Conservation (phyloP, 1,139 yeast species). For the Geotrichum bryndzae region DNA sequence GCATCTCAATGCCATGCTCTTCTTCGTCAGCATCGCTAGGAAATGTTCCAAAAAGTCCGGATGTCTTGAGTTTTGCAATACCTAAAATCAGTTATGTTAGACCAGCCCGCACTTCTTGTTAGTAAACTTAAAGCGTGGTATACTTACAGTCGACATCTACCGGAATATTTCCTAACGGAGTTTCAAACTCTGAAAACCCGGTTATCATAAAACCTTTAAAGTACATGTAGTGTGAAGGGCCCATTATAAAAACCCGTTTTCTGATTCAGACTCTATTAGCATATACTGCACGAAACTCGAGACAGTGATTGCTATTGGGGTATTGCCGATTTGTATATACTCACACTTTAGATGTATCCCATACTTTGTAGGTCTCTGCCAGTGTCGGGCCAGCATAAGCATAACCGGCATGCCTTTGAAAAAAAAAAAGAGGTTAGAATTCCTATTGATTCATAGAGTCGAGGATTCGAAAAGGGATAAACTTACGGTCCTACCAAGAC, state of each 20-base stretch:
- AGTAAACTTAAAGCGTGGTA: not conserved
- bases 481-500: constrained; percentile 49
- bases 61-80: constrained; percentile 31
- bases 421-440: not conserved
- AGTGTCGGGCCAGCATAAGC: constrained; percentile 71
- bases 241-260: constrained; percentile 68
- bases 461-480: not conserved
- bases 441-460: not conserved
- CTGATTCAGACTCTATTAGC: constrained; percentile 24
- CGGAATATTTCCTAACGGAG: constrained; percentile 73
- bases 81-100: not conserved
- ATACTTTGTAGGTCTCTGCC: constrained; percentile 67
- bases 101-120: not conserved
- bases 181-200: constrained; percentile 51
- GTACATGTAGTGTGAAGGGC: constrained; percentile 93
- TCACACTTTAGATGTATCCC: constrained; percentile 52
- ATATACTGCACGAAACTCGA: not conserved
- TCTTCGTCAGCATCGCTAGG: constrained; percentile 58
- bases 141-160: constrained; percentile 50
- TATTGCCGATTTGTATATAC: constrained; percentile 7
- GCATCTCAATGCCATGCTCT: constrained; percentile 96
- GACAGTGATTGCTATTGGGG: not conserved
- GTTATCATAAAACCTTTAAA: constrained; percentile 58
- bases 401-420: constrained; percentile 74
- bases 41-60: constrained; percentile 52